phyloP scores from a whole-genome alignment of 1,284 basidiomycete genomes.

The Fomes fomentarius region DNA sequence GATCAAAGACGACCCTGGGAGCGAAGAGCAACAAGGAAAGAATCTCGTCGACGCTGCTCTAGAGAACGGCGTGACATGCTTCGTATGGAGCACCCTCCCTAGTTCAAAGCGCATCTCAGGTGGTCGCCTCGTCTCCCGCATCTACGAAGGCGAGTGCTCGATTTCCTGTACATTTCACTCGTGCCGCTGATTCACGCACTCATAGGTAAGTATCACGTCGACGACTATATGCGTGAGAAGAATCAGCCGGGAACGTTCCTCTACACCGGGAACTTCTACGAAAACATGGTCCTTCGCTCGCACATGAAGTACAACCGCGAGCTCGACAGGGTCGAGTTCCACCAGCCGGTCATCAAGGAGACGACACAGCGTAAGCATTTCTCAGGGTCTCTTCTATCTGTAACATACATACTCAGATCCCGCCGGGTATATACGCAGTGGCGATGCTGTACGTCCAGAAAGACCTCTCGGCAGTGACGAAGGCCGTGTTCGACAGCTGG shows the following conservation, averaged over 20 bases:
- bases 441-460: slow-evolving; percentile 31
- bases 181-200: too few relatives aligned
- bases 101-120: slow-evolving; percentile 27
- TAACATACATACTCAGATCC: neutral
- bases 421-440: slow-evolving; percentile 5
- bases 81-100: slow-evolving; percentile 30
- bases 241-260: slow-evolving; percentile 19
- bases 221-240: slow-evolving; percentile 27
- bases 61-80: slow-evolving; percentile 20
- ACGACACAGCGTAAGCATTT: slow-evolving; percentile 19
- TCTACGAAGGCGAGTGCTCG: slow-evolving; percentile 33
- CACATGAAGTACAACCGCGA: slow-evolving; percentile 27
- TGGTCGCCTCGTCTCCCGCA: slow-evolving; percentile 27
- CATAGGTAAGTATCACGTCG: slow-evolving; percentile 27
- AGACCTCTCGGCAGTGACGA: slow-evolving; percentile 25
- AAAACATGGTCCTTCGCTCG: slow-evolving; percentile 28
- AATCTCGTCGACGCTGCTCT: slow-evolving; percentile 28
- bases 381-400: neutral
- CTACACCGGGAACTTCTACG: slow-evolving; percentile 31
- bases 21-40: slow-evolving; percentile 30
- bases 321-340: slow-evolving; percentile 27
- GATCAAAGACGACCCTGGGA: slow-evolving; percentile 28
- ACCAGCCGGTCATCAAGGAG: slow-evolving; percentile 26
- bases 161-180: too few relatives aligned
- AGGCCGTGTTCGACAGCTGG: slow-evolving; percentile 29